Evolutionary conservation across 495 filamentous ascomycete species (phyloP).

Genomic region (Parathielavia appendiculata): DNA sequence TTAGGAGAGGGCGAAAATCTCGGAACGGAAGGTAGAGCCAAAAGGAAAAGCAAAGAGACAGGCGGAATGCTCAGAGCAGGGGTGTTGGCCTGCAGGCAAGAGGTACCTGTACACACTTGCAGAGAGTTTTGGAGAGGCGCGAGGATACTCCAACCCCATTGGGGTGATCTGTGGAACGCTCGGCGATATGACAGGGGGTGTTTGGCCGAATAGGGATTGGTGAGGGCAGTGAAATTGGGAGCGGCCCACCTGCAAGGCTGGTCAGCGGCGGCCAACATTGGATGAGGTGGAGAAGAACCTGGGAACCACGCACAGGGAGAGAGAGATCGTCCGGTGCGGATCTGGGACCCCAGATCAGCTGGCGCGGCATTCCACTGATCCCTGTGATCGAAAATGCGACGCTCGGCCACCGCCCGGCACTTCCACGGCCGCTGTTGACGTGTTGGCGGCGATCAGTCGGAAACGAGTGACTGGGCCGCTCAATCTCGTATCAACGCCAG

Average conservation of each 20-base stretch:
- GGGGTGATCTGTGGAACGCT: constrained; percentile 9
- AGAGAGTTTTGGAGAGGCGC: not conserved
- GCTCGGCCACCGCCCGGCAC: constrained; percentile 22
- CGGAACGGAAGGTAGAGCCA: constrained; percentile 13
- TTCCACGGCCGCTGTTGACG: constrained; percentile 25
- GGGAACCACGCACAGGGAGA: constrained; percentile 22
- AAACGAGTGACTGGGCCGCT: constrained; percentile 10
- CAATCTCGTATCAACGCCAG: not conserved
- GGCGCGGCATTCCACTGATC: constrained; percentile 26
- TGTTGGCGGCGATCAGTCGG: constrained; percentile 23
- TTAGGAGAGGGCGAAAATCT: constrained; percentile 5
- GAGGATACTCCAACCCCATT: not conserved
- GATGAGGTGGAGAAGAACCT: constrained; percentile 17
- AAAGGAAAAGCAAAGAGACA: constrained; percentile 23
- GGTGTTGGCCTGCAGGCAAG: constrained; percentile 11
- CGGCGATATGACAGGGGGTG: constrained; percentile 9
- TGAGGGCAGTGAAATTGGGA: constrained; percentile 8
- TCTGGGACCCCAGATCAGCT: constrained; percentile 33
- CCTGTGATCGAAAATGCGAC: constrained; percentile 29
- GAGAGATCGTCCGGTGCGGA: constrained; percentile 29
- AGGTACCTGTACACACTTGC: constrained; percentile 19
- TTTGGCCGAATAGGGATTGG: constrained; percentile 22
- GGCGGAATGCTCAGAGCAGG: constrained; percentile 11
- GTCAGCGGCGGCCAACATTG: constrained; percentile 27
- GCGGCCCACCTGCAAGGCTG: constrained; percentile 27